phyloP scores from a whole-genome alignment of 2,329 filamentous ascomycete genomes.

The Stromatinia cepivora region DNA sequence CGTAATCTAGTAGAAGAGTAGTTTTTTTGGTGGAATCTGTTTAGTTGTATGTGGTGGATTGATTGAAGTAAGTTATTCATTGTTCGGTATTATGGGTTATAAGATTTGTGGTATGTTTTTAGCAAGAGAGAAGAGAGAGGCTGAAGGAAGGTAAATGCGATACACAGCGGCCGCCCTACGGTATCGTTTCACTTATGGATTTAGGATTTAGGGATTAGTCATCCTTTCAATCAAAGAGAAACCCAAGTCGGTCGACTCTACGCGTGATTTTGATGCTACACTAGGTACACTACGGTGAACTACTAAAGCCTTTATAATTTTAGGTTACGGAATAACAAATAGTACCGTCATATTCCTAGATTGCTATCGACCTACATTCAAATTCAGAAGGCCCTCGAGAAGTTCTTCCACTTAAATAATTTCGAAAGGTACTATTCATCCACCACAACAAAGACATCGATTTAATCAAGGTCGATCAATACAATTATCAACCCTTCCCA shows the following conservation, averaged over 20 bases:
- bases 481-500: neutral
- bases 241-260: no score
- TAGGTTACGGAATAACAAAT: conserved; percentile 1
- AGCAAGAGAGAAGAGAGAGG: conserved; percentile 15
- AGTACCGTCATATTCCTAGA: neutral
- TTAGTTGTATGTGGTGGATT: conserved; percentile 27
- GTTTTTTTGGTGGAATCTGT: conserved; percentile 28
- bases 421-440: neutral
- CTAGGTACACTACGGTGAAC: neutral
- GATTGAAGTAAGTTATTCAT: conserved; percentile 35
- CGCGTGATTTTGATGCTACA: neutral
- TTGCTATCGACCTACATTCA: neutral
- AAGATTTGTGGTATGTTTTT: conserved; percentile 21
- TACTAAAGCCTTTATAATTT: neutral
- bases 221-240: neutral
- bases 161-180: neutral
- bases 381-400: neutral
- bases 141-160: conserved; percentile 12
- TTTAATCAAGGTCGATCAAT: neutral
- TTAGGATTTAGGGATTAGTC: conserved; percentile 1
- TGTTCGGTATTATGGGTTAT: conserved; percentile 31
- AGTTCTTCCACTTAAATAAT: neutral
- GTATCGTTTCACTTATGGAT: neutral
- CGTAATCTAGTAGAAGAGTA: conserved; percentile 25
- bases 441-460: neutral